Percentiles rank a stretch among this genome's conserved stretches.
Conservation (phyloP, 345 rosid genomes). For the Sisymbrium irio region DNA sequence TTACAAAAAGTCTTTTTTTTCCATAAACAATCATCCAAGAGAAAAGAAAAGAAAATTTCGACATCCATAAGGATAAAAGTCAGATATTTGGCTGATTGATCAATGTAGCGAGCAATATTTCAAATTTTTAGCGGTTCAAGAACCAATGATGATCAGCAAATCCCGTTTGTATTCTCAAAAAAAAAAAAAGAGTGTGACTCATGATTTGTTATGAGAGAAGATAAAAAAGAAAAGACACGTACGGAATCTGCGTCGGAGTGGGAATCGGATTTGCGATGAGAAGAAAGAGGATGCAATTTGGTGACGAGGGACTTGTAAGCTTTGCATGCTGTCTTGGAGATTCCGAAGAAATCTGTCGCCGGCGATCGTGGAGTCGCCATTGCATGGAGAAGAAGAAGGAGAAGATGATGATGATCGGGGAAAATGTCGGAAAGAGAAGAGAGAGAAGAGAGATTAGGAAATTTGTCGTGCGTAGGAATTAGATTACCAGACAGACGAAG, state of each 20-base stretch:
- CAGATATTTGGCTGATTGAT: neutral
- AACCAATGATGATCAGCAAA: too few relatives aligned
- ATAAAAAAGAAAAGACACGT: neutral
- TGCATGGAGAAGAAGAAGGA: constrained; percentile 6
- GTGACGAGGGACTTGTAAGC: constrained; percentile 59
- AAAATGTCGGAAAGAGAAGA: constrained; percentile 2
- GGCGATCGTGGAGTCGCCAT: constrained; percentile 49
- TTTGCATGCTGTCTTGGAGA: constrained; percentile 44
- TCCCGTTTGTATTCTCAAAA: too few relatives aligned
- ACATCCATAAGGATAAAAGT: too few relatives aligned
- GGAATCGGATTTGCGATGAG: constrained; percentile 38
- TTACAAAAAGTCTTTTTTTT: neutral
- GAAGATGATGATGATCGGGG: constrained; percentile 5
- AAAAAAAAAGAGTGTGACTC: neutral
- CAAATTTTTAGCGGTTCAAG: too few relatives aligned
- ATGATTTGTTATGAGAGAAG: neutral
- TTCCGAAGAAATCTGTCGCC: constrained; percentile 43
- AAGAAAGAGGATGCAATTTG: constrained; percentile 45
- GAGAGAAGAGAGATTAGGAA: constrained; percentile 11
- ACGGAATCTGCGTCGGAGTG: constrained; percentile 34
- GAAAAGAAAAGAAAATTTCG: neutral
- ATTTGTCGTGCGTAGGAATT: constrained; percentile 17
- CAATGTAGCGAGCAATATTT: neutral
- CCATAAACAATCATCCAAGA: neutral
- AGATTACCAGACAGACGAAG: constrained; percentile 21